Percentiles rank a stretch among this genome's conserved stretches.
phyloP scores from a whole-genome alignment of 176 grass and related monocot genomes.

The Rhipidocladum racemiflorum region DNA sequence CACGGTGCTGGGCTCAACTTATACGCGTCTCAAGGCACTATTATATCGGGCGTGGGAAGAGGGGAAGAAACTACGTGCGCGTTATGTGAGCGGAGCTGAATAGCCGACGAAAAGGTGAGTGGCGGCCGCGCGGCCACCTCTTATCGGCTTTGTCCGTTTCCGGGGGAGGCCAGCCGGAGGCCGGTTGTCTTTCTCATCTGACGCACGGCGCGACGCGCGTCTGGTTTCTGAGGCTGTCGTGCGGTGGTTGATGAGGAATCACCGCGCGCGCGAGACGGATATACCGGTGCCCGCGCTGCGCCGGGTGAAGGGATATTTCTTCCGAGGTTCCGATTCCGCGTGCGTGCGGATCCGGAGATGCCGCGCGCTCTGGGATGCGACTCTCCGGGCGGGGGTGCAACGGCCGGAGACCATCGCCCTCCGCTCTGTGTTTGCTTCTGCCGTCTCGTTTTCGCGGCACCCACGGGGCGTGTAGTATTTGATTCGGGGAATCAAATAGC shows the following conservation, averaged over 20 bases:
- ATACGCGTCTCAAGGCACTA: background rate
- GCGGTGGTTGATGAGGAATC: background rate
- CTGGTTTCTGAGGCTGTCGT: background rate
- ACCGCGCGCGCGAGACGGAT: background rate
- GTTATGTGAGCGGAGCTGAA: background rate
- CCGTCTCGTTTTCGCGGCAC: conserved; percentile 1
- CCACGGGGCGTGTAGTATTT: background rate
- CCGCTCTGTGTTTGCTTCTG: background rate
- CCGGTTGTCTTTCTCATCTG: conserved; percentile 21
- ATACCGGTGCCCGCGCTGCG: background rate
- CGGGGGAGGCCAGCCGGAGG: background rate
- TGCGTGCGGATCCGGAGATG: conserved; percentile 19
- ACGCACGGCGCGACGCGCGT: conserved; percentile 10
- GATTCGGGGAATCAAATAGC: conserved; percentile 15
- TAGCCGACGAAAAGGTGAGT: background rate
- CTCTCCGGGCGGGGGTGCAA: background rate
- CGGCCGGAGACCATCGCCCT: background rate
- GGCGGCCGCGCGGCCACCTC: conserved; percentile 11
- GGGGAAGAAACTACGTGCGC: background rate
- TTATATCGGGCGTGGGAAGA: background rate
- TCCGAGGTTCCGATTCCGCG: background rate
- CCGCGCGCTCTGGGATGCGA: background rate
- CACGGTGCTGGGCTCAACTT: conserved; percentile 20
- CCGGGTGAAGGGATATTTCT: background rate
- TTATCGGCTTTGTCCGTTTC: conserved; percentile 6